Conservation (phyloP, 163 green algal species). For the Picocystis sp. region DNA sequence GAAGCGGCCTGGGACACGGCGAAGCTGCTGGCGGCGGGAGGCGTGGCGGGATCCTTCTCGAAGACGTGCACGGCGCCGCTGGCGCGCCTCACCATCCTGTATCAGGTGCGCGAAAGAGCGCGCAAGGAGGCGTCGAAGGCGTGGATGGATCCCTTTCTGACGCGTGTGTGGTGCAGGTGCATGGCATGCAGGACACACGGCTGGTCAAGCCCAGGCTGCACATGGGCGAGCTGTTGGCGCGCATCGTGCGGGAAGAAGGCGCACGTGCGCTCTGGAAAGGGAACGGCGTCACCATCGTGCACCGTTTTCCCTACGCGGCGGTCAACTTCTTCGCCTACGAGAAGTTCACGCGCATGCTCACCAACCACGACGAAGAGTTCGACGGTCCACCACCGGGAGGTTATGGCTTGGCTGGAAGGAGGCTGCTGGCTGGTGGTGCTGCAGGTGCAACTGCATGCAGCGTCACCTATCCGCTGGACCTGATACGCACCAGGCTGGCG, state of each 20-base stretch:
- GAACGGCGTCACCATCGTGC: slow-evolving; percentile 57
- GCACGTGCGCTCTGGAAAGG: slow-evolving; percentile 33
- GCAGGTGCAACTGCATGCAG: slow-evolving; percentile 17
- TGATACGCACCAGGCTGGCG: slow-evolving; percentile 19
- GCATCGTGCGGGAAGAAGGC: no score
- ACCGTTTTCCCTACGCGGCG: slow-evolving; percentile 69
- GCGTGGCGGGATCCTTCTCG: slow-evolving; percentile 69
- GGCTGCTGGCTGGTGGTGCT: slow-evolving; percentile 18
- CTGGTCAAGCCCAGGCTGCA: no score
- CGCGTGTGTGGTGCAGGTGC: no score
- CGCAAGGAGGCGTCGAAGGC: no score
- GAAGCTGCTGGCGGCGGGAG: slow-evolving; percentile 54
- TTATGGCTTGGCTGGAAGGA: no score
- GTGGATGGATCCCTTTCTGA: no score
- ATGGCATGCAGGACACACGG: no score
- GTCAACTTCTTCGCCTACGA: slow-evolving; percentile 34
- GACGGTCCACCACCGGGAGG: no score
- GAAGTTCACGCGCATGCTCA: slow-evolving; percentile 18
- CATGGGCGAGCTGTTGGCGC: no score
- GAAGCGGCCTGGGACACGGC: neutral
- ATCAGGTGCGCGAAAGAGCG: slow-evolving; percentile 47
- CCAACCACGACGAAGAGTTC: no score
- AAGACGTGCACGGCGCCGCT: slow-evolving; percentile 84
- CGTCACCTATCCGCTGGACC: slow-evolving; percentile 22
- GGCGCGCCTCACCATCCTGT: slow-evolving; percentile 88